These are phyloP conservation scores for Claviceps cyperi DNA, from an alignment of 2,329 filamentous ascomycete species.

Conservation along the genomic window DNA sequence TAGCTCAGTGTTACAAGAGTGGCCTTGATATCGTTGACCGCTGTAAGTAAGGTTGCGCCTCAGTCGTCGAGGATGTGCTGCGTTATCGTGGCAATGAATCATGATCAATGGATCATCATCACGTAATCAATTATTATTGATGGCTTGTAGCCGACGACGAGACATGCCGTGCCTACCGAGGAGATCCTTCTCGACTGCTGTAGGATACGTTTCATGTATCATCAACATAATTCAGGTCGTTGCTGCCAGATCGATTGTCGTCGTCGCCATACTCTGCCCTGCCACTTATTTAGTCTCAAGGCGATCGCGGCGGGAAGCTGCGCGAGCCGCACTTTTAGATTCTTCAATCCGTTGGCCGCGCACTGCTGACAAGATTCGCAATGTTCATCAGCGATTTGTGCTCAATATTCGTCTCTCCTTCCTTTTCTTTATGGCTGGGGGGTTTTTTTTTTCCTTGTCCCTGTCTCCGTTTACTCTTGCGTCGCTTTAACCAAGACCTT, in stretches of 20 bases:
- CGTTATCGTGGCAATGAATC: no score
- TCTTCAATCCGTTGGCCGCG: conserved; percentile 73
- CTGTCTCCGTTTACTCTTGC: neutral
- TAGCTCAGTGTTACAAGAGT: conserved; percentile 41
- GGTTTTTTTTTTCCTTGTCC: neutral
- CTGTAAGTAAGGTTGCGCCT: conserved; percentile 10
- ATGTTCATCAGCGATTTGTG: neutral
- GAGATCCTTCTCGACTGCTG: conserved; percentile 25
- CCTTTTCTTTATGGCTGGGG: neutral
- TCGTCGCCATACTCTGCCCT: conserved; percentile 48
- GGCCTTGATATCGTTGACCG: conserved; percentile 26
- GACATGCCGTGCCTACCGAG: conserved; percentile 18
- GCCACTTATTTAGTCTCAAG: conserved; percentile 28
- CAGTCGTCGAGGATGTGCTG: conserved; percentile 14
- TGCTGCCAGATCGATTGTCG: conserved; percentile 52
- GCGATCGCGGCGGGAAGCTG: conserved; percentile 50
- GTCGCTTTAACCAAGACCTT: neutral
- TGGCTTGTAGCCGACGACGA: conserved; percentile 16
- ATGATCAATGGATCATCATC: neutral
- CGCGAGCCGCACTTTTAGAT: conserved; percentile 55
- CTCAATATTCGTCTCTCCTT: neutral
- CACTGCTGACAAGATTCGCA: conserved; percentile 34
- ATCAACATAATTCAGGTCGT: conserved; percentile 42
- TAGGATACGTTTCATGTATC: conserved; percentile 39
- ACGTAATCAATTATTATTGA: neutral